Conservation (phyloP, 176 grass and related monocot genomes). For the Paspalum vaginatum region DNA sequence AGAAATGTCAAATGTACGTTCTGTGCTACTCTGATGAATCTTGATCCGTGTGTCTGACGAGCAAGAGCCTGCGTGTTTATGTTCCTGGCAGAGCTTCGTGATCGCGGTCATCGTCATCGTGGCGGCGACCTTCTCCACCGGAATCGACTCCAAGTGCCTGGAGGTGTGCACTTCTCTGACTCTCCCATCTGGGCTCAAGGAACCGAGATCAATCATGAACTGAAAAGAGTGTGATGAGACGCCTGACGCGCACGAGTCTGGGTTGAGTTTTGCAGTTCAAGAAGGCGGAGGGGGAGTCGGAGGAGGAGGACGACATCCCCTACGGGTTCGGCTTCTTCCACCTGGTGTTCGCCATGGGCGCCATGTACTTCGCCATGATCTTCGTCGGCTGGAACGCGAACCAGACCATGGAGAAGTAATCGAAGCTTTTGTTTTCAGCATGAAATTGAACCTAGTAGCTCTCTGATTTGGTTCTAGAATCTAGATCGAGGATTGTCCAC, state of each 20-base stretch:
- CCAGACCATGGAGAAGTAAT: slow-evolving; percentile 79
- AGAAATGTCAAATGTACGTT: background rate
- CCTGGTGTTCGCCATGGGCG: slow-evolving; percentile 96
- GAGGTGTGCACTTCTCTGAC: slow-evolving; percentile 49
- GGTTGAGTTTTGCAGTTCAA: slow-evolving; percentile 61
- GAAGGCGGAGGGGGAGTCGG: slow-evolving; percentile 57
- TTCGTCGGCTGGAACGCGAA: slow-evolving; percentile 86
- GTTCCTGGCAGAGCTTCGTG: slow-evolving; percentile 70
- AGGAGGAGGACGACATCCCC: slow-evolving; percentile 76
- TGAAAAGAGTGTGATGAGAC: slow-evolving; percentile 15
- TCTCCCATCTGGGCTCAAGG: background rate
- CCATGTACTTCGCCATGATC: slow-evolving; percentile 98
- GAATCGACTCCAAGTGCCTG: slow-evolving; percentile 91
- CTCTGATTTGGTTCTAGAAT: too few species aligned
- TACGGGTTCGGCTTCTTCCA: slow-evolving; percentile 97
- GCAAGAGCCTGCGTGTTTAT: background rate
- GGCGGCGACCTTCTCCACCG: slow-evolving; percentile 87
- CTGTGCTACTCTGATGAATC: background rate
- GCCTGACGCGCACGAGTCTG: background rate
- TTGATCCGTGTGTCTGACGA: background rate
- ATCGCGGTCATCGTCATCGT: slow-evolving; percentile 88
- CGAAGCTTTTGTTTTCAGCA: background rate
- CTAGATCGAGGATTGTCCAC: background rate
- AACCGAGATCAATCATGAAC: background rate
- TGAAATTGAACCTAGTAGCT: too few species aligned